Percentiles rank a stretch among this genome's conserved stretches.
These are phyloP conservation scores for Thuidium tamariscinum DNA, from an alignment of 225 moss, liverwort and hornwort species.

Conservation along the genomic window DNA sequence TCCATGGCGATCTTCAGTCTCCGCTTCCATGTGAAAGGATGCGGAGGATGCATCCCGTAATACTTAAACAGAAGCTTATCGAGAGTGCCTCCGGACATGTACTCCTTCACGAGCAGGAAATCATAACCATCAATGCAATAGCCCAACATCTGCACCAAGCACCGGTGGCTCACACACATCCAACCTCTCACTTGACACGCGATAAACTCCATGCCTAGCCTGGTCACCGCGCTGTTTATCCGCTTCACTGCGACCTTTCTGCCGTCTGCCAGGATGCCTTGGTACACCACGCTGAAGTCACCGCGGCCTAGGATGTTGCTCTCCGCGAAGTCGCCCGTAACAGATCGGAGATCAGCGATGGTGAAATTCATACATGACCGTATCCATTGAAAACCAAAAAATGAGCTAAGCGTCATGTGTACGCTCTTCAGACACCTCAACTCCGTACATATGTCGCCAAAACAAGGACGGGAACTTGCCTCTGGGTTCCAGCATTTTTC, in stretches of 20 bases:
- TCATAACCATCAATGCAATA: conserved; percentile 11
- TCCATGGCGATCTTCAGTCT: conserved; percentile 27
- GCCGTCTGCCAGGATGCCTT: background rate
- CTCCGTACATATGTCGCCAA: background rate
- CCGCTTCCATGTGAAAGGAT: conserved; percentile 16
- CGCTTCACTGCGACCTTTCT: background rate
- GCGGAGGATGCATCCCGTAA: background rate
- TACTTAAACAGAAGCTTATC: conserved; percentile 11
- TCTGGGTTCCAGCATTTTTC: background rate
- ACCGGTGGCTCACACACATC: conserved; percentile 9
- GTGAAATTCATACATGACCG: too few species aligned
- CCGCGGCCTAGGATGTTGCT: conserved; percentile 16
- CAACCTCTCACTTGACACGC: background rate
- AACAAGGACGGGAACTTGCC: background rate
- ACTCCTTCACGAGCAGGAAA: conserved; percentile 24
- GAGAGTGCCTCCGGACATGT: conserved; percentile 24
- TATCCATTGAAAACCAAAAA: too few species aligned
- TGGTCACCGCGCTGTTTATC: background rate
- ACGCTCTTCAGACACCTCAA: background rate
- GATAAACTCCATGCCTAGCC: background rate
- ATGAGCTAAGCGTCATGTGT: too few species aligned
- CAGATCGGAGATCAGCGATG: too few species aligned
- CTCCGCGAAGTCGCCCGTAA: conserved; percentile 5
- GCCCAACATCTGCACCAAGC: conserved; percentile 18
- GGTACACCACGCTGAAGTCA: conserved; percentile 17